A percentile compares a stretch with the other conserved stretches of the same genome.
Evolutionary conservation across 495 filamentous ascomycete genomes (phyloP).

Genomic region (Sporormia fimetaria): DNA sequence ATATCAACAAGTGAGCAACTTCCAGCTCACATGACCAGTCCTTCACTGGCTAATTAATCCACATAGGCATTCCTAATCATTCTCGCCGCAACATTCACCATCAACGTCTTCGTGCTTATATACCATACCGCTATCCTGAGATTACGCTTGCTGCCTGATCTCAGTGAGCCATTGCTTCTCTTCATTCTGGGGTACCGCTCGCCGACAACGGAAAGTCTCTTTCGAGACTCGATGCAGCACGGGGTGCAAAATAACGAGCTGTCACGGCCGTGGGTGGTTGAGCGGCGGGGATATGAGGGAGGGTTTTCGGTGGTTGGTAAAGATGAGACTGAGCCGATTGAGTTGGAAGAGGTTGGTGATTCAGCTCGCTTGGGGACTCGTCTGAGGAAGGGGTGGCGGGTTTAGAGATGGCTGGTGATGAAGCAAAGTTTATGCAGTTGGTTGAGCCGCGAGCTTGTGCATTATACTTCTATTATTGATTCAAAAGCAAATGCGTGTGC

Average conservation of each 20-base stretch:
- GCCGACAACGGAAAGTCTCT: neutral
- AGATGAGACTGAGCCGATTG: no score
- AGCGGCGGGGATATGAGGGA: neutral
- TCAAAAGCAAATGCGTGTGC: no score
- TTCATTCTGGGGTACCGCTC: conserved; percentile 1
- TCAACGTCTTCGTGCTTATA: neutral
- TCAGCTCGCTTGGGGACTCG: no score
- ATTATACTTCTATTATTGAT: no score
- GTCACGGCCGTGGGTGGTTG: neutral
- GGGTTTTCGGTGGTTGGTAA: neutral
- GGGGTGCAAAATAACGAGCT: no score
- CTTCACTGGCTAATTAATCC: neutral
- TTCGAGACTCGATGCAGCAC: no score
- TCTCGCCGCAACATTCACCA: neutral
- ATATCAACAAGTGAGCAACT: neutral
- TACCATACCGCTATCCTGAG: neutral
- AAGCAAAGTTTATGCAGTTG: no score
- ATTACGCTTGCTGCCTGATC: neutral
- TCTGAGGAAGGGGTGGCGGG: no score
- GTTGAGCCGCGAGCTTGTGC: no score
- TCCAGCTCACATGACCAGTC: neutral
- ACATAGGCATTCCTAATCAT: neutral
- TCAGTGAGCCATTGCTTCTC: neutral
- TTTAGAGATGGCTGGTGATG: no score
- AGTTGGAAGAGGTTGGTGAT: no score